Percentiles rank a stretch among this genome's conserved stretches.
These are phyloP conservation scores for Geotrichum reessii DNA, from an alignment of 1,139 yeast genomes.

Conservation along the genomic window DNA sequence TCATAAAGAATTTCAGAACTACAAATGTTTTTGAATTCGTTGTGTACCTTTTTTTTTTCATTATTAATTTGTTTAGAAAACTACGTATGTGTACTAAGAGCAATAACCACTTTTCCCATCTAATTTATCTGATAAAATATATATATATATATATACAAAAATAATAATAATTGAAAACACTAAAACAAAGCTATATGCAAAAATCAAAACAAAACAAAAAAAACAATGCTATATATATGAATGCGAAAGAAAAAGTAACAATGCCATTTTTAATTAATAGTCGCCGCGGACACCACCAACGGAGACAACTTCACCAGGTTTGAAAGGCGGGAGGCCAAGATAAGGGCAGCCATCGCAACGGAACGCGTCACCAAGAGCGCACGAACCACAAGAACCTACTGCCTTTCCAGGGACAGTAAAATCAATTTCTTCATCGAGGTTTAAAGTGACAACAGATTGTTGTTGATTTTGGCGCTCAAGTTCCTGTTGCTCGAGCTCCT, in stretches of 20 bases:
- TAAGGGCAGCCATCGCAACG: conserved; percentile 97
- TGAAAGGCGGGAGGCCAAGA: conserved; percentile 93
- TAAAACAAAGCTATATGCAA: not conserved
- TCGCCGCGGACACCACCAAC: conserved; percentile 15
- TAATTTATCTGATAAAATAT: not conserved
- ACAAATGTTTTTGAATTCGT: too few relatives aligned
- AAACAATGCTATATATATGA: not conserved
- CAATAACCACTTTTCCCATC: not conserved
- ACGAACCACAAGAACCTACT: conserved; percentile 91
- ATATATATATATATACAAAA: not conserved
- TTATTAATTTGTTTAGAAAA: too few relatives aligned
- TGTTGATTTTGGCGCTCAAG: conserved; percentile 29
- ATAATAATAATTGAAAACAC: not conserved
- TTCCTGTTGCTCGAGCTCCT: conserved; percentile 53
- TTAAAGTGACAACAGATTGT: conserved; percentile 22
- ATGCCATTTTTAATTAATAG: not conserved
- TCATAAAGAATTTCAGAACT: too few relatives aligned
- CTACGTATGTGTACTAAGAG: too few relatives aligned
- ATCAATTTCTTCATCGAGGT: conserved; percentile 56
- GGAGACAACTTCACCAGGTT: conserved; percentile 74
- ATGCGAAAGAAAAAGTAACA: not conserved
- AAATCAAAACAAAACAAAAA: not conserved
- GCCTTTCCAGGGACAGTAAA: conserved; percentile 88
- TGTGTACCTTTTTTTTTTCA: too few relatives aligned
- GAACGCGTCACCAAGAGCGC: conserved; percentile 95